phyloP scores from a whole-genome alignment of 306 rosid genomes.

The Sesbania bispinosa region DNA sequence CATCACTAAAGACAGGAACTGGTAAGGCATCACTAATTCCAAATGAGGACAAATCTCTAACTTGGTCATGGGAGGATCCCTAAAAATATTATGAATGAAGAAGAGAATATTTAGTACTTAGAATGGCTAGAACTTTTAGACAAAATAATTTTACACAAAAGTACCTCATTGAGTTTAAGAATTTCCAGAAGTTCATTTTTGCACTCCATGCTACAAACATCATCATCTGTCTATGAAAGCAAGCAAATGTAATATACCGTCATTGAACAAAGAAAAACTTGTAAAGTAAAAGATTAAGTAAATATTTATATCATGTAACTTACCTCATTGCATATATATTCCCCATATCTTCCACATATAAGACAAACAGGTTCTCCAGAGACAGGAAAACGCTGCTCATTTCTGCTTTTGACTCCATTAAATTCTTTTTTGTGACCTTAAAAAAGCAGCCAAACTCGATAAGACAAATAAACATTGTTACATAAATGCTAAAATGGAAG shows the following conservation, averaged over 20 bases:
- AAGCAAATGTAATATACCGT: constrained; percentile 7
- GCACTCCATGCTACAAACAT: constrained; percentile 92
- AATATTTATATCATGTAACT: constrained; percentile 13
- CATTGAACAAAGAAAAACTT: constrained; percentile 7
- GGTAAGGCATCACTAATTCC: constrained; percentile 30
- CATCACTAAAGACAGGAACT: constrained; percentile 53
- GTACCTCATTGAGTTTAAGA: constrained; percentile 47
- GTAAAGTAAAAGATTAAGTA: not conserved
- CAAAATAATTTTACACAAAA: not conserved
- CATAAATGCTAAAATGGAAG: not conserved
- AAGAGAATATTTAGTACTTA: constrained; percentile 12
- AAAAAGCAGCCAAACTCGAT: constrained; percentile 7
- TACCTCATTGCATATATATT: constrained; percentile 83
- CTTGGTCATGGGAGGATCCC: constrained; percentile 40
- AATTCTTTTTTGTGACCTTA: constrained; percentile 37
- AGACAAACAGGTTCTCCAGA: constrained; percentile 84
- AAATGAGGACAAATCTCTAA: constrained; percentile 35
- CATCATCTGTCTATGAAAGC: constrained; percentile 68
- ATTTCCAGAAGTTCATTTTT: constrained; percentile 62
- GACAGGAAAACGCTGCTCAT: constrained; percentile 63
- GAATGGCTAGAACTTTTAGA: not conserved
- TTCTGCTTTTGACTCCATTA: constrained; percentile 54
- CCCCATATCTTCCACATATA: constrained; percentile 83
- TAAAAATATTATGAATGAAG: constrained; percentile 18
- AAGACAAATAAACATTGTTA: not conserved